Evolutionary conservation across 2,329 filamentous ascomycete species (phyloP).

Genomic region (Phyllosticta capitalensis): DNA sequence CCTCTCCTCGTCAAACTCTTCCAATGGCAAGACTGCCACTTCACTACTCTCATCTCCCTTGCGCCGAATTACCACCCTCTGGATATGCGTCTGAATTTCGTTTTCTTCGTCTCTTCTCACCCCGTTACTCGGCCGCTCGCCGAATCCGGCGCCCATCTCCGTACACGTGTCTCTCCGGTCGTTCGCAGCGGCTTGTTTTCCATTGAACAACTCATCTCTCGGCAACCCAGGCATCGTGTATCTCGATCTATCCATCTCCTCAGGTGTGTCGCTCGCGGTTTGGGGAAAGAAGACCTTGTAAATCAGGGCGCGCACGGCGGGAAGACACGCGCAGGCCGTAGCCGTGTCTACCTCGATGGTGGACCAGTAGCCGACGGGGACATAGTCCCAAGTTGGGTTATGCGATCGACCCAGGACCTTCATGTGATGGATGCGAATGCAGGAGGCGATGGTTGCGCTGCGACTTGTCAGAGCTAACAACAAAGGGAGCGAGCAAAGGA

Average conservation of each 20-base stretch:
- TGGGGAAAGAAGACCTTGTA: background rate
- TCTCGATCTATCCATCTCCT: background rate
- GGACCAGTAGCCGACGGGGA: slow-evolving; percentile 26
- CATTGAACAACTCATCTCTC: background rate
- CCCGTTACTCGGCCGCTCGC: background rate
- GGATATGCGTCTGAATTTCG: background rate
- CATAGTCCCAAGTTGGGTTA: slow-evolving; percentile 31
- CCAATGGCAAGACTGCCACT: background rate
- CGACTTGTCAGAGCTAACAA: background rate
- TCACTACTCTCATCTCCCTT: background rate
- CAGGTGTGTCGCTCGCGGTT: background rate
- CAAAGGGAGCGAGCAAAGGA: background rate
- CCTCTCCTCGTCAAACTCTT: background rate
- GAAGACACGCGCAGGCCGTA: slow-evolving; percentile 30
- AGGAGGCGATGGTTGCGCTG: slow-evolving; percentile 36
- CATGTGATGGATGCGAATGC: slow-evolving; percentile 34
- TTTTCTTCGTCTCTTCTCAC: background rate
- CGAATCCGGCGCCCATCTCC: background rate
- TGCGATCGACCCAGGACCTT: slow-evolving; percentile 33
- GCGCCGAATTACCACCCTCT: background rate
- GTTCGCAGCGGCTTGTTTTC: background rate
- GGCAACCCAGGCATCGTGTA: background rate
- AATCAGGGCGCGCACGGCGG: slow-evolving; percentile 15
- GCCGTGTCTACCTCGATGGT: slow-evolving; percentile 27
- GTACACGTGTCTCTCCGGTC: background rate